phyloP scores from a whole-genome alignment of 1,284 basidiomycete genomes.

The Leccinum ponderosum region DNA sequence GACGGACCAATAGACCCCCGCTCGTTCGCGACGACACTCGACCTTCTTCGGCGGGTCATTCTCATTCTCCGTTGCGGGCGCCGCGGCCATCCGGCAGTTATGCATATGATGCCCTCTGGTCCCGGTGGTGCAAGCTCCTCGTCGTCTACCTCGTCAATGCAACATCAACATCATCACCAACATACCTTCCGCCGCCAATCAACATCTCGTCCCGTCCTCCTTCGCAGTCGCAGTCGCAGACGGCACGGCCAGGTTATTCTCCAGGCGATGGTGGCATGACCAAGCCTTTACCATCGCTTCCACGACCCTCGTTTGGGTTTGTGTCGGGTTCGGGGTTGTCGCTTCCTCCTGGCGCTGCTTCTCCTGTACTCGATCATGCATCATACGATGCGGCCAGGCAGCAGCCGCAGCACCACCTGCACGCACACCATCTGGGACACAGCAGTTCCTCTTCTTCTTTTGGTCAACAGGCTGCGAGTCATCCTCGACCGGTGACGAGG shows the following conservation, averaged over 20 bases:
- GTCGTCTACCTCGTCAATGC: background rate
- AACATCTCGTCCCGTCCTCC: constrained; percentile 15
- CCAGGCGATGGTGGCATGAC: background rate
- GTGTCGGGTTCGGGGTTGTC: background rate
- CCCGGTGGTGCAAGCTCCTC: background rate
- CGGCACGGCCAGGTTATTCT: background rate
- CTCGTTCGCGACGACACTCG: constrained; percentile 6
- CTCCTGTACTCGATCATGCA: background rate
- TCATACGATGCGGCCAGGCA: background rate
- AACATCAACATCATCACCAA: background rate
- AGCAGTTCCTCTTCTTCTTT: too few relatives aligned
- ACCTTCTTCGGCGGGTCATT: constrained; percentile 1
- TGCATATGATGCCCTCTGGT: constrained; percentile 1
- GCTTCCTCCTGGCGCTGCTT: background rate
- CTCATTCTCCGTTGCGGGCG: background rate
- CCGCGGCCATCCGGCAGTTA: background rate
- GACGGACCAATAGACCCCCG: background rate
- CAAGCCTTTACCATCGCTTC: background rate
- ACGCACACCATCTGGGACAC: background rate
- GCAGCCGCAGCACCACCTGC: background rate
- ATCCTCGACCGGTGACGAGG: background rate
- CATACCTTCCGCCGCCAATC: constrained; percentile 13
- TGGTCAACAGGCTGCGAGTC: background rate
- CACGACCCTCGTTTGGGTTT: background rate
- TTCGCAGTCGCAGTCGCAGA: background rate